Percentiles rank a stretch among this genome's conserved stretches.
Evolutionary conservation across 805 yeast genomes (phyloP).

Genomic region (Kodamaea restingae): DNA sequence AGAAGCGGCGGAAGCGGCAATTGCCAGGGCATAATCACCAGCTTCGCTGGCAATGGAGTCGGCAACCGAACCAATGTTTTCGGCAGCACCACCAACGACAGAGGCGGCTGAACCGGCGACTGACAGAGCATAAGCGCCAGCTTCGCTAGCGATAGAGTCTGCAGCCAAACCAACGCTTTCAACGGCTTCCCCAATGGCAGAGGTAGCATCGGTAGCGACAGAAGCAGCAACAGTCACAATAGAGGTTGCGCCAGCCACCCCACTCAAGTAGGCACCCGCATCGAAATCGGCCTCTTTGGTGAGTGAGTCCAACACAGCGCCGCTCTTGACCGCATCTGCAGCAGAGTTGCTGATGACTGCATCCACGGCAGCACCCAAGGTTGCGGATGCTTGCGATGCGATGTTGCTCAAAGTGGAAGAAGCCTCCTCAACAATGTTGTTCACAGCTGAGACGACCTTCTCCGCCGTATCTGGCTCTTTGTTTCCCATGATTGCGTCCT

Average conservation of each 20-base stretch:
- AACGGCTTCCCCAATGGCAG: neutral
- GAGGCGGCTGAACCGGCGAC: too few relatives aligned
- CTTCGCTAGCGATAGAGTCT: too few relatives aligned
- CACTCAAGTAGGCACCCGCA: conserved; percentile 13
- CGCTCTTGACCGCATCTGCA: conserved; percentile 17
- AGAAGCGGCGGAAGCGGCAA: too few relatives aligned
- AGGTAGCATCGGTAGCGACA: neutral
- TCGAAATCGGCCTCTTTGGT: conserved; percentile 14
- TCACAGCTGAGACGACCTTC: neutral
- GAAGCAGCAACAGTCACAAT: neutral
- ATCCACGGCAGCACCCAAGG: too few relatives aligned
- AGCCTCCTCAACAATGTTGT: conserved; percentile 2
- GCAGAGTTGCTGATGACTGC: too few relatives aligned
- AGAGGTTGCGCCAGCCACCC: too few relatives aligned
- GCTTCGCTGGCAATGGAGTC: neutral
- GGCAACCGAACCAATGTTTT: neutral
- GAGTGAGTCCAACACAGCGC: conserved; percentile 9
- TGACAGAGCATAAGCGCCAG: too few relatives aligned
- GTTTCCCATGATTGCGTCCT: neutral
- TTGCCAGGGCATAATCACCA: too few relatives aligned
- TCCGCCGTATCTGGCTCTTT: neutral
- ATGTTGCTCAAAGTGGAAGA: conserved; percentile 8
- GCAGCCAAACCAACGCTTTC: too few relatives aligned
- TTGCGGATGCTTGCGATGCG: too few relatives aligned
- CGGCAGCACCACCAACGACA: too few relatives aligned